Percentiles rank a stretch among this genome's conserved stretches.
Evolutionary conservation across 2,329 filamentous ascomycete species (phyloP).

Genomic region (Diplodia sapinea): DNA sequence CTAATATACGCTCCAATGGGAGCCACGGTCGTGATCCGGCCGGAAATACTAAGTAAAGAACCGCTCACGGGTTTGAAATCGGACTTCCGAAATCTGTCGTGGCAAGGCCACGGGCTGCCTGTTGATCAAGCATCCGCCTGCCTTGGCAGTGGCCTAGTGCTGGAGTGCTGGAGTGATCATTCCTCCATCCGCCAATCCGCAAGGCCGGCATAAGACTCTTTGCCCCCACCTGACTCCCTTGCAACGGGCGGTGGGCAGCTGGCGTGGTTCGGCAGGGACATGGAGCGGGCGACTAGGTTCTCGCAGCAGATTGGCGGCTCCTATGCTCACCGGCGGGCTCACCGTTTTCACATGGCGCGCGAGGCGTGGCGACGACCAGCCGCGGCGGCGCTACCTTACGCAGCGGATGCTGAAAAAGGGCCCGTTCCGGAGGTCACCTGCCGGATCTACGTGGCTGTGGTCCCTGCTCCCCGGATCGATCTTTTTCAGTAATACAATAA

Average conservation of each 20-base stretch:
- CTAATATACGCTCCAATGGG: conserved; percentile 26
- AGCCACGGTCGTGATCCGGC: conserved; percentile 10
- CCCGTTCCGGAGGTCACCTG: conserved; percentile 25
- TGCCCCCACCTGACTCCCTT: conserved; percentile 21
- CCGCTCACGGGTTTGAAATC: neutral
- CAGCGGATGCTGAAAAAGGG: conserved; percentile 10
- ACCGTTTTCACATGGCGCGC: conserved; percentile 15
- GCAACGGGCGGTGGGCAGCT: conserved; percentile 24
- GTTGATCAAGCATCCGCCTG: conserved; percentile 18
- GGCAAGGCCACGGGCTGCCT: conserved; percentile 18
- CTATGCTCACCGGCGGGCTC: conserved; percentile 14
- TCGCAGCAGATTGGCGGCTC: conserved; percentile 15
- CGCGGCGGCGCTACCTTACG: conserved; percentile 1
- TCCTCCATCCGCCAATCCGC: conserved; percentile 25
- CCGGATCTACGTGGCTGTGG: conserved; percentile 24
- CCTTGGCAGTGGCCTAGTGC: conserved; percentile 23
- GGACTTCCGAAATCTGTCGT: conserved; percentile 1
- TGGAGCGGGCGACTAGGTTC: conserved; percentile 2
- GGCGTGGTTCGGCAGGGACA: conserved; percentile 14
- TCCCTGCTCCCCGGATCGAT: conserved; percentile 22
- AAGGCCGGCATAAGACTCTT: conserved; percentile 20
- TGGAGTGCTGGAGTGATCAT: conserved; percentile 28
- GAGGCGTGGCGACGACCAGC: conserved; percentile 14
- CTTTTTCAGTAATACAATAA: conserved; percentile 11
- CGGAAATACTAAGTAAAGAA: conserved; percentile 18